These are phyloP conservation scores for Cenococcum geophilum DNA, from an alignment of 495 filamentous ascomycete species.

Conservation along the genomic window DNA sequence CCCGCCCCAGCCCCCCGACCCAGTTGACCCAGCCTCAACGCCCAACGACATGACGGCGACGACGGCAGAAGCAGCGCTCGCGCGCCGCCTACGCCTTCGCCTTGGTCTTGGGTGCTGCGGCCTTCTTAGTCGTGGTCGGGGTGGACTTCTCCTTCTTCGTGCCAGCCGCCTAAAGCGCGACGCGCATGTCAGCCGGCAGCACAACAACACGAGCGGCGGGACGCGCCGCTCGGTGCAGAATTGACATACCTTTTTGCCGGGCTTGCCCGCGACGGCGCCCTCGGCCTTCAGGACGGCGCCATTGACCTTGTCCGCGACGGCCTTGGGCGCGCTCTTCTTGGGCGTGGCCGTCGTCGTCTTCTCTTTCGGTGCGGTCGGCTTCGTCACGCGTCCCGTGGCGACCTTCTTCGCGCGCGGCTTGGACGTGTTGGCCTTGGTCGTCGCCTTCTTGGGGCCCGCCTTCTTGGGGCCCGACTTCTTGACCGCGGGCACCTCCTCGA, in stretches of 20 bases:
- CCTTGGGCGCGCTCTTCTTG: conserved; percentile 22
- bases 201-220: background rate
- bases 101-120: conserved; percentile 16
- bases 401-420: conserved; percentile 32
- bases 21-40: background rate
- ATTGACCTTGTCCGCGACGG: conserved; percentile 32
- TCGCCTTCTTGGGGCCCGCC: conserved; percentile 13
- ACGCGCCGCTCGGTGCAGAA: background rate
- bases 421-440: conserved; percentile 31
- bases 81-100: conserved; percentile 8
- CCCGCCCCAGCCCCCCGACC: background rate
- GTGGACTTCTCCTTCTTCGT: conserved; percentile 25
- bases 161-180: conserved; percentile 18
- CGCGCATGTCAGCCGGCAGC: background rate
- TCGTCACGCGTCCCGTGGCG: conserved; percentile 16
- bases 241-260: conserved; percentile 30
- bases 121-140: conserved; percentile 20
- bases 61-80: background rate
- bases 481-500: conserved; percentile 17
- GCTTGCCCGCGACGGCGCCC: conserved; percentile 22
- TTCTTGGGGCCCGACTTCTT: conserved; percentile 16
- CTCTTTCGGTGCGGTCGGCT: conserved; percentile 24
- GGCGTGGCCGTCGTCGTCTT: conserved; percentile 15
- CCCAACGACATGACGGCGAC: background rate
- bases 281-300: conserved; percentile 34